Percentiles rank a stretch among this genome's conserved stretches.
Conservation (phyloP, 805 yeast genomes). For the Spencermartinsiella europaea region DNA sequence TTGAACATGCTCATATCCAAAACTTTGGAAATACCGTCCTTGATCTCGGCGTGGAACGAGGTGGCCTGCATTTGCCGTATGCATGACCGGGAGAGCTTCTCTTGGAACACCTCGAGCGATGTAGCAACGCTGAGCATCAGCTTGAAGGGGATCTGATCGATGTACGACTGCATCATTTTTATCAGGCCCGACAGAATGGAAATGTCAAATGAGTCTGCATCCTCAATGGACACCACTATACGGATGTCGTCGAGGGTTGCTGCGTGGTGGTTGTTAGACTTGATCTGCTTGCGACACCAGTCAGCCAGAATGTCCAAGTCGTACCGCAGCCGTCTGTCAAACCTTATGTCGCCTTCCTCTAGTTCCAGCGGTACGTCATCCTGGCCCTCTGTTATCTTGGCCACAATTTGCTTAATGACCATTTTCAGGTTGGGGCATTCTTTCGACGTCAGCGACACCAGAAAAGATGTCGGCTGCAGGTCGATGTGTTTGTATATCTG, state of each 20-base stretch:
- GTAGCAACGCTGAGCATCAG: slow-evolving; percentile 34
- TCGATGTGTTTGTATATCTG: slow-evolving; percentile 17
- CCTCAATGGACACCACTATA: slow-evolving; percentile 32
- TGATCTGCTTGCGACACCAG: slow-evolving; percentile 24
- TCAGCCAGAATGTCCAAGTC: slow-evolving; percentile 34
- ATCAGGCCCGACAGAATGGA: slow-evolving; percentile 28
- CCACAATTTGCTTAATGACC: slow-evolving; percentile 31
- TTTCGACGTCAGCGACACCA: slow-evolving; percentile 30
- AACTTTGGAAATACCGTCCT: slow-evolving; percentile 15
- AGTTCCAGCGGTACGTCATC: slow-evolving; percentile 15
- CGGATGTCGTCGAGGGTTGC: slow-evolving; percentile 12
- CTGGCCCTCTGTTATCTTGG: slow-evolving; percentile 25
- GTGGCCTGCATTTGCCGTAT: slow-evolving; percentile 23
- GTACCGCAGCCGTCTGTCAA: slow-evolving; percentile 33
- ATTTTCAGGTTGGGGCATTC: slow-evolving; percentile 34
- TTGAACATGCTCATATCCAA: slow-evolving; percentile 20
- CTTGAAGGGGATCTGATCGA: slow-evolving; percentile 28
- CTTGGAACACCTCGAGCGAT: slow-evolving; percentile 33
- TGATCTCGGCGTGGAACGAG: slow-evolving; percentile 25
- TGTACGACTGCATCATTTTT: slow-evolving; percentile 31
- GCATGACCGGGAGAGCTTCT: slow-evolving; percentile 28
- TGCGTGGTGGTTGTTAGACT: background rate
- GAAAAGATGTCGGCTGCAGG: slow-evolving; percentile 11
- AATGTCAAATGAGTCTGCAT: slow-evolving; percentile 35
- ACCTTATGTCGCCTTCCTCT: slow-evolving; percentile 16